Base-by-base conservation (phyloP, 2,329 filamentous ascomycete genomes). In the Sphaceloma murrayae region DNA sequence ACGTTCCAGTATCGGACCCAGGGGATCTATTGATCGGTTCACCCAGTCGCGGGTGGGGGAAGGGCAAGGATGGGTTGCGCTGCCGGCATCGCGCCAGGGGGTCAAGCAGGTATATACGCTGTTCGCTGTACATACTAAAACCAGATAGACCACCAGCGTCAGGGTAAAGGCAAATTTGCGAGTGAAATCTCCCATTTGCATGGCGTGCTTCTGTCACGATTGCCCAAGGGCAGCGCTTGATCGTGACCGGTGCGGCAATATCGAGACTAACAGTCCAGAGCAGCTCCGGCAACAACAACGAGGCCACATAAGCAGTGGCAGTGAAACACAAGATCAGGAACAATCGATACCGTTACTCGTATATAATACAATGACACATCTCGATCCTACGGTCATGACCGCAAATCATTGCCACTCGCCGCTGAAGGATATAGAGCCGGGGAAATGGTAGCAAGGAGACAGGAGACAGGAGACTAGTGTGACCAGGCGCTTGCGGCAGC, bases 1-100 rank as follows among this genome's bases (percentile, higher is more conserved):
- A 85, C 82, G 50, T 89, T 87, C 67, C 84, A 89, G 67, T 89
- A 89, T 66, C 77, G 85, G 57, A 88, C 85, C 26, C 84, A 89
- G 64, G 85, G 84, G 53, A 89, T 89, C 64, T 89, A 89, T 64
- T 89, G 74, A 64, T 43, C 11, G 14, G 29, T 11, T 27, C 13
- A 2, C 14, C 4, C 3, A 13, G 10, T n/a, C 18, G 24, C 16
- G 18, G 24, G 18, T 13, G 18, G 33, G 6, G 33, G 3, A 36
- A 21, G 18, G n/a, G n/a, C n/a, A n/a, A n/a, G n/a, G n/a, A n/a
- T n/a, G n/a, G n/a, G n/a, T n/a, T n/a, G n/a, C n/a, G n/a, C n/a
- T n/a, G n/a, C n/a, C n/a, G n/a, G n/a, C n/a, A n/a, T n/a, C n/a
- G n/a, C n/a, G n/a, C n/a, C n/a, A n/a, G n/a, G n/a, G n/a, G n/a